These are phyloP conservation scores for Lasiodiplodia hormozganensis DNA, from an alignment of 2,329 filamentous ascomycete species.

Conservation along the genomic window DNA sequence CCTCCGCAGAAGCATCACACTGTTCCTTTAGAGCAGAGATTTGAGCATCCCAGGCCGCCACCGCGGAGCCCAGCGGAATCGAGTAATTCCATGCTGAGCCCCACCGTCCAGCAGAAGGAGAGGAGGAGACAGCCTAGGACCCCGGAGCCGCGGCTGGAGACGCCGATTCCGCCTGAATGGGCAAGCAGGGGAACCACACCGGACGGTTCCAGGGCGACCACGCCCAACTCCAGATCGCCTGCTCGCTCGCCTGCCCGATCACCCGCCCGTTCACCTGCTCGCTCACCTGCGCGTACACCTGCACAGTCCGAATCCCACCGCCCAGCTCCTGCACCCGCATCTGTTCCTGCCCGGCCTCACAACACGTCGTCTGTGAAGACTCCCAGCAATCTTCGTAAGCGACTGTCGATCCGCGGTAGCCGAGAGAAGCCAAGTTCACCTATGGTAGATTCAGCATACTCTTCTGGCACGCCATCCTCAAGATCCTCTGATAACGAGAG, in stretches of 20 bases:
- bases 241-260: constrained; percentile 21
- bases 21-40: constrained; percentile 28
- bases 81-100: not conserved
- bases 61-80: constrained; percentile 9
- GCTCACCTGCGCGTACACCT: constrained; percentile 8
- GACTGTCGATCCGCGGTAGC: constrained; percentile 15
- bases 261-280: constrained; percentile 3
- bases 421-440: constrained; percentile 28
- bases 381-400: constrained; percentile 22
- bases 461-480: constrained; percentile 44
- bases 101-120: constrained; percentile 9
- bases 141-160: constrained; percentile 24
- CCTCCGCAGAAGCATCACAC: constrained; percentile 22
- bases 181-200: constrained; percentile 20
- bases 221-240: constrained; percentile 24
- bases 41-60: constrained; percentile 26
- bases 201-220: constrained; percentile 25
- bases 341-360: not conserved
- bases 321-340: not conserved
- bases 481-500: constrained; percentile 25
- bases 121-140: constrained; percentile 15
- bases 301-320: constrained; percentile 4
- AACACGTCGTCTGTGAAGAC: constrained; percentile 18
- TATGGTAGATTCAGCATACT: constrained; percentile 45
- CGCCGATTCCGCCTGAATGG: constrained; percentile 22